phyloP scores from a whole-genome alignment of 306 rosid species.

The Lathyrus sativus region DNA sequence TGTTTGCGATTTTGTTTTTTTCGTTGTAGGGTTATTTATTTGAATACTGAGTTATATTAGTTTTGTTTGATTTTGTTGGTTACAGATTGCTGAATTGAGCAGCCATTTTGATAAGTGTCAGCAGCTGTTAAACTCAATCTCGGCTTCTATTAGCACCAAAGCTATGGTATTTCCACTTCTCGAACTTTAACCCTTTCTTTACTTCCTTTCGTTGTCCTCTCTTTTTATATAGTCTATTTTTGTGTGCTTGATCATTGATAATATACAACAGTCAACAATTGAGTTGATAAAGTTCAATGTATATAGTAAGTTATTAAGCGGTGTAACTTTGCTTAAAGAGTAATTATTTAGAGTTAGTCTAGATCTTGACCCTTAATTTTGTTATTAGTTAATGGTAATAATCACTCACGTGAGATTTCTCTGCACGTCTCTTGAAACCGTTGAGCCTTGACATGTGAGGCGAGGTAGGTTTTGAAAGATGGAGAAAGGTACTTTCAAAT shows the following conservation, averaged over 20 bases:
- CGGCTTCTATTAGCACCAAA: constrained; percentile 73
- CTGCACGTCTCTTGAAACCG: no score
- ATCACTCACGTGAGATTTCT: not conserved
- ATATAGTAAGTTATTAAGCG: not conserved
- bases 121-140: constrained; percentile 80
- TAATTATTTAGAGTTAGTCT: not conserved
- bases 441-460: not conserved
- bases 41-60: not conserved
- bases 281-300: not conserved
- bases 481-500: not conserved
- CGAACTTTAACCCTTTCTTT: constrained; percentile 2
- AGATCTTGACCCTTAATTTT: not conserved
- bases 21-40: not conserved
- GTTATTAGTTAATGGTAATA: not conserved
- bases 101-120: constrained; percentile 89
- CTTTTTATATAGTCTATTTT: not conserved
- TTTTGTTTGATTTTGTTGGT: constrained; percentile 27
- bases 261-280: not conserved
- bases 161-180: constrained; percentile 65
- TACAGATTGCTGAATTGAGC: constrained; percentile 72
- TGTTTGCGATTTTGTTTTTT: no score
- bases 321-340: not conserved
- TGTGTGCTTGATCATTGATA: not conserved
- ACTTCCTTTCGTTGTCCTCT: not conserved
- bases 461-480: not conserved